Percentiles rank a stretch among this genome's conserved stretches.
These are phyloP conservation scores for Lachnellula subtilissima DNA, from an alignment of 2,329 filamentous ascomycete genomes.

Conservation along the genomic window DNA sequence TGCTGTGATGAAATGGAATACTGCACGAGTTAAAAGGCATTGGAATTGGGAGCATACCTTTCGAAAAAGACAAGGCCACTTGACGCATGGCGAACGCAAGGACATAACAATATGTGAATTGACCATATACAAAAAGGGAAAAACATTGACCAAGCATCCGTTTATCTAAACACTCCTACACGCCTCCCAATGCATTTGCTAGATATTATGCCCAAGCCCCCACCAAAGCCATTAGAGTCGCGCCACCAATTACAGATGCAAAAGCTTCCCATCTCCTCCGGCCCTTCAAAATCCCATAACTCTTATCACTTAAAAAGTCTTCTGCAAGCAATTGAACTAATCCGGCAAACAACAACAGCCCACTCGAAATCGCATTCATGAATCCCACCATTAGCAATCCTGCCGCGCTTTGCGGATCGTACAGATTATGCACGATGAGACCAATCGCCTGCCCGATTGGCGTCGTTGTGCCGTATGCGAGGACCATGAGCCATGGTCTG, in stretches of 20 bases:
- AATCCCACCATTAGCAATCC: slow-evolving; percentile 79
- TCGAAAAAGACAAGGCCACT: too few species aligned
- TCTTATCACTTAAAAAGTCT: slow-evolving; percentile 72
- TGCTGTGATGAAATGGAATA: too few species aligned
- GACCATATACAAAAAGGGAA: too few species aligned
- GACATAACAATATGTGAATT: too few species aligned
- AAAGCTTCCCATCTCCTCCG: slow-evolving; percentile 57
- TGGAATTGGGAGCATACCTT: too few species aligned
- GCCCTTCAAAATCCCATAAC: slow-evolving; percentile 55
- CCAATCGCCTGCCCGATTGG: slow-evolving; percentile 82
- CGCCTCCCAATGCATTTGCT: not conserved
- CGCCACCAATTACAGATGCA: slow-evolving; percentile 54
- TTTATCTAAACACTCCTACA: not conserved
- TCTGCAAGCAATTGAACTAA: slow-evolving; percentile 80
- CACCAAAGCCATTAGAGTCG: slow-evolving; percentile 60
- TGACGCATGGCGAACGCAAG: too few species aligned
- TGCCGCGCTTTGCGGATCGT: slow-evolving; percentile 71
- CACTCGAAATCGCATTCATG: slow-evolving; percentile 81
- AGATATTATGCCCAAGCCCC: slow-evolving; percentile 54
- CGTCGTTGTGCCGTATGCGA: slow-evolving; percentile 72
- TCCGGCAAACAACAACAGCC: slow-evolving; percentile 74
- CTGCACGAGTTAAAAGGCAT: too few species aligned
- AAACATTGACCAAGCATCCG: too few species aligned
- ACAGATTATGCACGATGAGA: slow-evolving; percentile 69
- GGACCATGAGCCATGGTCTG: slow-evolving; percentile 75